phyloP scores from a whole-genome alignment of 805 yeast genomes.

The Suhomyces prunicola region DNA sequence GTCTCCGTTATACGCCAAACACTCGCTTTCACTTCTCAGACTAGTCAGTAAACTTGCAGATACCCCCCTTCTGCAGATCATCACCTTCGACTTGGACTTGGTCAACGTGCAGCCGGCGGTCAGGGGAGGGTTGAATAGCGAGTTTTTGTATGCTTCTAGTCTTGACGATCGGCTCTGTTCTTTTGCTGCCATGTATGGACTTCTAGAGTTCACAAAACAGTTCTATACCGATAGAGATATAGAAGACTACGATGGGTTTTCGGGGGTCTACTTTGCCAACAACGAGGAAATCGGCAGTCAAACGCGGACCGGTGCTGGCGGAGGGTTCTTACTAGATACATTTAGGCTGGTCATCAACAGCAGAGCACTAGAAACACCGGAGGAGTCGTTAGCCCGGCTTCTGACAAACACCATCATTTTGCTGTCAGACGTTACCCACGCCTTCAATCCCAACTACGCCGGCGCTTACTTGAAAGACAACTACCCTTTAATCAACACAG shows the following conservation, averaged over 20 bases:
- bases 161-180: constrained; percentile 43
- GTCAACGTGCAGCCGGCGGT: constrained; percentile 34
- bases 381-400: constrained; percentile 5
- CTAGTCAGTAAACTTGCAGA: constrained; percentile 26
- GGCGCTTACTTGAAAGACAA: constrained; percentile 29
- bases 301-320: constrained; percentile 39
- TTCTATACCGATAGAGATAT: constrained; percentile 13
- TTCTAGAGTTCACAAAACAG: constrained; percentile 20
- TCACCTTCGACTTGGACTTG: constrained; percentile 35
- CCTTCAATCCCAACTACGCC: constrained; percentile 39
- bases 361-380: background rate
- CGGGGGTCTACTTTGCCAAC: constrained; percentile 34
- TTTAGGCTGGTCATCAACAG: constrained; percentile 14
- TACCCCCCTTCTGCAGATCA: constrained; percentile 19
- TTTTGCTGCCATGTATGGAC: constrained; percentile 33
- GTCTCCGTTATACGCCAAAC: constrained; percentile 27
- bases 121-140: constrained; percentile 35
- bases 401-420: constrained; percentile 22
- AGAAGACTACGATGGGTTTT: constrained; percentile 24
- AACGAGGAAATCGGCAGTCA: constrained; percentile 43
- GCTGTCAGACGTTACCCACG: constrained; percentile 45
- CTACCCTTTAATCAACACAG: constrained; percentile 38
- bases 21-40: constrained; percentile 31
- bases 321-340: constrained; percentile 27
- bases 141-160: constrained; percentile 39